Base-by-base conservation (phyloP, 1,284 basidiomycete species). In the Cutaneotrichosporon cavernicola region DNA sequence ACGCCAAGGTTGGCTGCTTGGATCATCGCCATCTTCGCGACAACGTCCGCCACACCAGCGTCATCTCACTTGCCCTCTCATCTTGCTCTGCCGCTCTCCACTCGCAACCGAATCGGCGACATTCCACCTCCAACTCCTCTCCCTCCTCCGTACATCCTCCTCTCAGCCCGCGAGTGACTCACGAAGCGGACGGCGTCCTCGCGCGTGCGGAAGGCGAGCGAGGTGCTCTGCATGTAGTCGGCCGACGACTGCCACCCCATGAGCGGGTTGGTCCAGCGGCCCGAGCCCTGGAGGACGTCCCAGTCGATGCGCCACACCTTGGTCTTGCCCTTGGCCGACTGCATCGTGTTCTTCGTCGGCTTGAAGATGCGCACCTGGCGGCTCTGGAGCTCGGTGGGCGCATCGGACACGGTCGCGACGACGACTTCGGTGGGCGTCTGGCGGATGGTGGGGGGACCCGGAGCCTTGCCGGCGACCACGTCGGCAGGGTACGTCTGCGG, bases 231-330 rank as follows among this genome's bases (percentile, higher is more conserved):
- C 89, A 98, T 90, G 82, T 97, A 98, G 82, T 99, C 96, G 66
- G 92, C 96, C 62, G 89, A 91, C 81, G 88, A 90, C 0, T 94
- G 94, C 86, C 88, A 99, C 62, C 96, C 96, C 91, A 99, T 99
- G 73, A 99, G 81, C n/a, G 93, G 92, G 79, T 98, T 98, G 85
- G 97, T 94, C 96, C 96, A 99, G 66, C 96, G 86, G 14, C 91
- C 94, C 38, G 86, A 88, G 51, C 94, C 92, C 69, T 88, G 88
- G 21, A 98, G 83, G 64, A 89, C 89, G 74, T 99, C 96, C 84
- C 90, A 99, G 81, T 99, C 96, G 74, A 99, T 88, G 69, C 92
- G 85, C 96, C 96, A 99, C 73, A 89, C 87, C 72, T 89, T 86
- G 26, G 88, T 88, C 81, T 96, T 95, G 58, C 87, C 89, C 55